Conservation (phyloP, 2,329 filamentous ascomycete species). For the Alternaria ethzedia region DNA sequence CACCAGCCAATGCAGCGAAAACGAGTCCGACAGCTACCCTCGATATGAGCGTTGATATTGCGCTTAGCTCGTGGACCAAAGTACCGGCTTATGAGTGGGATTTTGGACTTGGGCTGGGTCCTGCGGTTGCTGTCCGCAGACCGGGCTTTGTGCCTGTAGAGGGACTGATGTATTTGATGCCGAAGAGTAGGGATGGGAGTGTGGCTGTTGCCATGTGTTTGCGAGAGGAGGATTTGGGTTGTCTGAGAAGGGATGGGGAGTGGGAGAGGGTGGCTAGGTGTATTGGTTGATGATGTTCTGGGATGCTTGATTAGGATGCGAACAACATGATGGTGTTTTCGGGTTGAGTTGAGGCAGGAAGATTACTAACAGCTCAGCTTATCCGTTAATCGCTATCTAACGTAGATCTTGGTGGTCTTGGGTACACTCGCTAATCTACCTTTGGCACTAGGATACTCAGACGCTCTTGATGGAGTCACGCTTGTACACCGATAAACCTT, state of each 20-base stretch:
- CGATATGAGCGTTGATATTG: slow-evolving; percentile 49
- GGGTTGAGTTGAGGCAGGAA: too few species aligned
- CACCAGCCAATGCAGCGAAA: slow-evolving; percentile 46
- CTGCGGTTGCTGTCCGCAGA: slow-evolving; percentile 56
- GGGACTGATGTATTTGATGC: slow-evolving; percentile 56
- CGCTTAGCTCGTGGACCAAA: slow-evolving; percentile 63
- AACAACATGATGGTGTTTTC: too few species aligned
- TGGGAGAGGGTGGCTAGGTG: neutral
- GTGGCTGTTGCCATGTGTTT: slow-evolving; percentile 56
- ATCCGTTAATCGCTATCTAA: too few species aligned
- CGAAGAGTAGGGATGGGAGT: slow-evolving; percentile 47
- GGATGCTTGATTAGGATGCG: too few species aligned
- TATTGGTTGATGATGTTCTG: neutral
- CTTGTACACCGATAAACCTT: too few species aligned
- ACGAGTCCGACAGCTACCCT: slow-evolving; percentile 36
- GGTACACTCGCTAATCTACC: too few species aligned
- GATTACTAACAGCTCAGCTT: too few species aligned
- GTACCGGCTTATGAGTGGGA: slow-evolving; percentile 55
- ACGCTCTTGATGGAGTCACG: too few species aligned
- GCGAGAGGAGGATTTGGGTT: slow-evolving; percentile 50
- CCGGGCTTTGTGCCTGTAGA: slow-evolving; percentile 57
- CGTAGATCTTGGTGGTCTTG: too few species aligned
- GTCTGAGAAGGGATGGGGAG: slow-evolving; percentile 28
- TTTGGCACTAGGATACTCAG: too few species aligned
- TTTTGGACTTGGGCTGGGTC: slow-evolving; percentile 57